Percentiles rank a stretch among this genome's conserved stretches.
These are phyloP conservation scores for Salvia miltiorrhiza DNA, from an alignment of 257 asterid species.

Conservation along the genomic window DNA sequence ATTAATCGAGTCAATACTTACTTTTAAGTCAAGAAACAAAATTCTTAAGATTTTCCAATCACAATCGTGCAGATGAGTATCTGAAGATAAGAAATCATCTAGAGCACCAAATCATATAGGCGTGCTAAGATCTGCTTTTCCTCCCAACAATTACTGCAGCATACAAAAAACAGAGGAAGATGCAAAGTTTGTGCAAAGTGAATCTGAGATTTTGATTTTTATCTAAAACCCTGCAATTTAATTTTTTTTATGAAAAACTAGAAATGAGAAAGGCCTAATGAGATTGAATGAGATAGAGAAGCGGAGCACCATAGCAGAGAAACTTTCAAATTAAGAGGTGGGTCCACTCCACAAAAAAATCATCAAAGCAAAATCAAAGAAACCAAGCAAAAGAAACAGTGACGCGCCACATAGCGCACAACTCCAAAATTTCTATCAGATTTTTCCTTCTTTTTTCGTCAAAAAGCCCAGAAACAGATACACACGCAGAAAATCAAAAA, in stretches of 20 bases:
- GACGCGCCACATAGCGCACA: not conserved
- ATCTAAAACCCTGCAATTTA: not conserved
- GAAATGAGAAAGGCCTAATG: not conserved
- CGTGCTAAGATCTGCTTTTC: slow-evolving; percentile 28
- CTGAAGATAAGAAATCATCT: not conserved
- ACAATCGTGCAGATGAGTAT: not conserved
- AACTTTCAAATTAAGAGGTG: slow-evolving; percentile 18
- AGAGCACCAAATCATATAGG: not conserved
- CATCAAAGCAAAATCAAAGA: not conserved
- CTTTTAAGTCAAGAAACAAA: not conserved
- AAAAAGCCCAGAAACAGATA: slow-evolving; percentile 11
- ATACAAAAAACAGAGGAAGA: not conserved
- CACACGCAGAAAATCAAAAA: not conserved
- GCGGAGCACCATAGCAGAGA: not conserved
- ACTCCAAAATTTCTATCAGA: not conserved
- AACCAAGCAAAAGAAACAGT: not conserved
- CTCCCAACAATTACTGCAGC: slow-evolving; percentile 9
- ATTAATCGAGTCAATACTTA: not conserved
- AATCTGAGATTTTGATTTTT: slow-evolving; percentile 17
- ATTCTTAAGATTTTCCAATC: not conserved
- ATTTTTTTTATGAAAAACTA: too few relatives aligned
- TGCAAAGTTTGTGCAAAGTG: not conserved
- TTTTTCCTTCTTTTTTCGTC: not conserved
- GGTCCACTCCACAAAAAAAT: slow-evolving; percentile 16
- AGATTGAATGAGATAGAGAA: not conserved